Evolutionary conservation across 805 yeast genomes (phyloP).

Genomic region (Kodamaea sagamina): DNA sequence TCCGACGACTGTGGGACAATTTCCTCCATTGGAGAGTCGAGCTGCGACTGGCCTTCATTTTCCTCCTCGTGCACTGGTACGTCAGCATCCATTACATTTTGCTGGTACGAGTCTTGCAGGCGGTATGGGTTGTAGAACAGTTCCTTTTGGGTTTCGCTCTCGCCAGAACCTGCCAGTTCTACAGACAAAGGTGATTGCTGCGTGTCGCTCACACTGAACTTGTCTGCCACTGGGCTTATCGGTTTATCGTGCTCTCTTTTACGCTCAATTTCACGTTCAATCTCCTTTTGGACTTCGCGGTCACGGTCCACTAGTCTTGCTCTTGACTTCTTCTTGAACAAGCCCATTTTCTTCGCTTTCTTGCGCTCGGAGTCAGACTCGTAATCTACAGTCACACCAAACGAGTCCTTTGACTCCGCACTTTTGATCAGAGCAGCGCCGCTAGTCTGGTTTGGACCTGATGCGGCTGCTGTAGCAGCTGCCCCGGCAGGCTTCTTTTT

Average conservation of each 20-base stretch:
- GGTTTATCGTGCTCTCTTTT: neutral
- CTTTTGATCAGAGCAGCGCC: conserved; percentile 4
- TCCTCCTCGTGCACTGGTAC: neutral
- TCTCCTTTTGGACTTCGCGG: neutral
- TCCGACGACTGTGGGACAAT: conserved; percentile 9
- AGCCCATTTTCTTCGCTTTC: conserved; percentile 21
- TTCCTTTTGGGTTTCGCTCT: conserved; percentile 9
- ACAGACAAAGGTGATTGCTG: conserved; percentile 5
- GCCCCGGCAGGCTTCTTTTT: conserved; percentile 25
- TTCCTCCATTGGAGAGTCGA: conserved; percentile 10
- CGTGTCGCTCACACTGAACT: conserved; percentile 1
- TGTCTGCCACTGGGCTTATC: conserved; percentile 8
- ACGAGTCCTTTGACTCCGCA: conserved; percentile 16
- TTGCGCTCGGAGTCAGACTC: conserved; percentile 23
- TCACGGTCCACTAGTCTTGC: conserved; percentile 13
- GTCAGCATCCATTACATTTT: conserved; percentile 12
- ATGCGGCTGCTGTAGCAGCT: conserved; percentile 7
- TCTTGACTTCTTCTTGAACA: conserved; percentile 20
- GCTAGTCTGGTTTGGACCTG: neutral
- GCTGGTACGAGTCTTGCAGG: conserved; percentile 9
- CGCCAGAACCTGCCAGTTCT: conserved; percentile 12
- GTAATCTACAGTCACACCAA: conserved; percentile 29
- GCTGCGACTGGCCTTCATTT: conserved; percentile 2
- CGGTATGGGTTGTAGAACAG: conserved; percentile 11
- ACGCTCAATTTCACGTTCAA: neutral